Percentiles rank a stretch among this genome's conserved stretches.
Evolutionary conservation across 441 rosid genomes (phyloP).

Genomic region (Melastoma candidum): DNA sequence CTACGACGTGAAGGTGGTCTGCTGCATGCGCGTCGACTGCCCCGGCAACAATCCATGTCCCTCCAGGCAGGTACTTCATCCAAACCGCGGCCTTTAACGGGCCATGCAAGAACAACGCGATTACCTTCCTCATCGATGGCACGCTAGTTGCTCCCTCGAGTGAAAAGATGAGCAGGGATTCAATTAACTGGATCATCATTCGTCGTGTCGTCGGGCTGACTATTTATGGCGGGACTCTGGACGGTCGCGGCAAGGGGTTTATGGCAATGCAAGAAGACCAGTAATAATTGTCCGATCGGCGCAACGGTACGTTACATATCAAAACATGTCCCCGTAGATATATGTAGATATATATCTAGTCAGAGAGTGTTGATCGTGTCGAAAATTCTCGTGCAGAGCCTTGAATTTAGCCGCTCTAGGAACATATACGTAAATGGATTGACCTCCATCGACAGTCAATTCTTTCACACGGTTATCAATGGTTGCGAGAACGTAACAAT

Average conservation of each 20-base stretch:
- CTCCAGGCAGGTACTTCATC: conserved; percentile 7
- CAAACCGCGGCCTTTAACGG: conserved; percentile 1
- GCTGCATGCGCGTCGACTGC: conserved; percentile 9
- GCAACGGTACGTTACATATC: no score
- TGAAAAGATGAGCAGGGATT: neutral
- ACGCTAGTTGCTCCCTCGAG: conserved; percentile 9
- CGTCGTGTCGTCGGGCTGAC: no score
- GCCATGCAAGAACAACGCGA: conserved; percentile 9
- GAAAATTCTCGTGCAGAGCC: conserved; percentile 8
- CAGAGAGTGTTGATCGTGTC: no score
- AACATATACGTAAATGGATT: no score
- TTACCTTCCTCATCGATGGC: conserved; percentile 9
- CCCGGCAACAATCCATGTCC: conserved; percentile 1
- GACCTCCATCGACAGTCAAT: no score
- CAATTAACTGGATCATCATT: conserved; percentile 5
- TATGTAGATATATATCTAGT: no score
- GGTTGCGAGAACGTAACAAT: no score
- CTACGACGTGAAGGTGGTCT: conserved; percentile 2
- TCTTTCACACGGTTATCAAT: no score
- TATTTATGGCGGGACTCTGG: neutral
- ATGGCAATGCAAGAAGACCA: no score
- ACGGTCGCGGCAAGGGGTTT: neutral
- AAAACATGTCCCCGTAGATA: no score
- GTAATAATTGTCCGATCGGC: no score
- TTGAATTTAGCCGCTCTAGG: no score